Conservation (phyloP, 345 rosid genomes). For the Melaleuca quinquenervia region DNA sequence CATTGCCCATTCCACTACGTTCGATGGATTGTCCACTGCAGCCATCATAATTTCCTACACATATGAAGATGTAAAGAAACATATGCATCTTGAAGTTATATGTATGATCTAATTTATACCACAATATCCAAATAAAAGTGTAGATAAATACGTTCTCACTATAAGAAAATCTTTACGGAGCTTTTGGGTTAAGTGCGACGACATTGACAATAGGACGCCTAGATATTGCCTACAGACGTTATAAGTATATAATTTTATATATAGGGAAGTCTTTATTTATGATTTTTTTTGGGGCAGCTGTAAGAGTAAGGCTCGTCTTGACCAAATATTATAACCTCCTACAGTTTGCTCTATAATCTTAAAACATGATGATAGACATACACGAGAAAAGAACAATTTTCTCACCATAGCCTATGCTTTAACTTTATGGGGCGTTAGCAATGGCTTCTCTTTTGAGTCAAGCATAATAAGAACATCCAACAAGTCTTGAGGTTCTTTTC, state of each 20-base stretch:
- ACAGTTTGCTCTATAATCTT: not conserved
- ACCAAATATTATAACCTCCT: not conserved
- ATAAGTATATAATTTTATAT: not conserved
- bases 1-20: no score
- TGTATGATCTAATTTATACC: not conserved
- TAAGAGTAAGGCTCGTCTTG: not conserved
- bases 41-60: no score
- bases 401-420: not conserved
- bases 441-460: not conserved
- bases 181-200: not conserved
- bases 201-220: not conserved
- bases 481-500: not conserved
- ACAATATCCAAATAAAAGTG: not conserved
- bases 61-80: no score
- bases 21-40: no score
- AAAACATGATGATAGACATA: not conserved
- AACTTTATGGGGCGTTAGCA: not conserved
- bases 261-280: not conserved
- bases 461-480: not conserved
- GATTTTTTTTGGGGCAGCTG: not conserved
- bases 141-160: not conserved
- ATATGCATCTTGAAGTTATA: no score
- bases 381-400: no score
- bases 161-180: not conserved
- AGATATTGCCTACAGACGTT: not conserved